These are phyloP conservation scores for Naegleria lovaniensis DNA, from an alignment of 208 protist genomes.

Conservation along the genomic window DNA sequence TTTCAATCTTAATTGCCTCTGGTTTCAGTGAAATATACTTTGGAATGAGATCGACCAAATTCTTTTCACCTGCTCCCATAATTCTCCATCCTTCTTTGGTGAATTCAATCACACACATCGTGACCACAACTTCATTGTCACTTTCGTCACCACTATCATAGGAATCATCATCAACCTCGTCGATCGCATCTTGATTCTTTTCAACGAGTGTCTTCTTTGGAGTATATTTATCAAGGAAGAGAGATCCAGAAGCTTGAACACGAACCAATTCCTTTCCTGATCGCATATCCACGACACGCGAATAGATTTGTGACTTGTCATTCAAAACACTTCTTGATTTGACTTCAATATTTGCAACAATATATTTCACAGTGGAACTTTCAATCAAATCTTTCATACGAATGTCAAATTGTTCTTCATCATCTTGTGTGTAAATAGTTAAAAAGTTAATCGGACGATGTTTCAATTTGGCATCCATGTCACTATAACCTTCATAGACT, in stretches of 20 bases:
- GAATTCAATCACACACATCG: not conserved
- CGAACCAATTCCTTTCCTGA: not conserved
- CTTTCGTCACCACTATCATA: not conserved
- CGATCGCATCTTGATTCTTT: not conserved
- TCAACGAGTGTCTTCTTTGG: not conserved
- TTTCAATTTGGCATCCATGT: not conserved
- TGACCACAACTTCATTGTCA: not conserved
- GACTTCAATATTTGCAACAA: not conserved
- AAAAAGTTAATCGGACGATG: not conserved
- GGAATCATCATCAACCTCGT: not conserved
- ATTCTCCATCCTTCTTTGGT: not conserved
- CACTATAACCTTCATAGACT: not conserved
- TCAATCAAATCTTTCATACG: not conserved
- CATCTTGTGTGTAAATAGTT: not conserved
- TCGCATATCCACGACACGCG: not conserved
- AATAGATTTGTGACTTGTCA: not conserved
- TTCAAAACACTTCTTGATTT: not conserved
- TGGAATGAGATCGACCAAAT: not conserved
- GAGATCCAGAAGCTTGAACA: not conserved
- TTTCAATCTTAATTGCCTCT: not conserved
- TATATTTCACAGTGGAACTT: not conserved
- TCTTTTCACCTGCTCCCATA: not conserved
- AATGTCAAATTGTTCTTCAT: slow-evolving; percentile 12
- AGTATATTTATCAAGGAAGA: slow-evolving; percentile 1
- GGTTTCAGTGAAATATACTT: slow-evolving; percentile 10